Conservation (phyloP, 225 moss, liverwort and hornwort genomes). For the Pseudisothecium myosuroides region DNA sequence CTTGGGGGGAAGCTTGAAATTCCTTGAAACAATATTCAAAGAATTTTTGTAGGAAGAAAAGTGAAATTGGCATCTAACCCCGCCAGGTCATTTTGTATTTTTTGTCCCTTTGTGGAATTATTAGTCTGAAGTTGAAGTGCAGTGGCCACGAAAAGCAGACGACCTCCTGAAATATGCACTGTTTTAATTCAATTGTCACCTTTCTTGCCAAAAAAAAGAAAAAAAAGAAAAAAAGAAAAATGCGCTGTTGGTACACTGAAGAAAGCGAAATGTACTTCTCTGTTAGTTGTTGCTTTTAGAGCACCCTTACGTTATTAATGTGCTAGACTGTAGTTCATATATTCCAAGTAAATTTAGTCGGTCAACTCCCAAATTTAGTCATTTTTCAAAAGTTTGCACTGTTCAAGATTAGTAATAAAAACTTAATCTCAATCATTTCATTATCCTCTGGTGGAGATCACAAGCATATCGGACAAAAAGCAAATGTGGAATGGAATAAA, state of each 20-base stretch:
- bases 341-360: not conserved
- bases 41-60: not conserved
- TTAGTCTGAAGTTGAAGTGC: not conserved
- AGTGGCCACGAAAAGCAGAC: not conserved
- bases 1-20: not conserved
- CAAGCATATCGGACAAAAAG: no score
- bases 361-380: not conserved
- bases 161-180: not conserved
- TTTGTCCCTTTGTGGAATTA: not conserved
- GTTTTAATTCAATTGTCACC: no score
- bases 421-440: not conserved
- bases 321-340: not conserved
- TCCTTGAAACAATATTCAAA: not conserved
- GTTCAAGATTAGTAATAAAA: not conserved
- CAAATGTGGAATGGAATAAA: no score
- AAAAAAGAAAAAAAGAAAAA: no score
- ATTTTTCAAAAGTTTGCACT: not conserved
- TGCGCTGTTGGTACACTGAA: rapidly evolving
- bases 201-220: no score
- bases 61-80: rapidly evolving
- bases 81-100: no score
- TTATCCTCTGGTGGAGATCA: not conserved
- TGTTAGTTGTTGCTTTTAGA: not conserved
- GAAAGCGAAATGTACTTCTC: not conserved
- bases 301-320: not conserved